Evolutionary conservation across 768 basidiomycete species (phyloP), one percentile per base, ranked within the genome.

Genomic region (Mrakia gelida): DNA sequence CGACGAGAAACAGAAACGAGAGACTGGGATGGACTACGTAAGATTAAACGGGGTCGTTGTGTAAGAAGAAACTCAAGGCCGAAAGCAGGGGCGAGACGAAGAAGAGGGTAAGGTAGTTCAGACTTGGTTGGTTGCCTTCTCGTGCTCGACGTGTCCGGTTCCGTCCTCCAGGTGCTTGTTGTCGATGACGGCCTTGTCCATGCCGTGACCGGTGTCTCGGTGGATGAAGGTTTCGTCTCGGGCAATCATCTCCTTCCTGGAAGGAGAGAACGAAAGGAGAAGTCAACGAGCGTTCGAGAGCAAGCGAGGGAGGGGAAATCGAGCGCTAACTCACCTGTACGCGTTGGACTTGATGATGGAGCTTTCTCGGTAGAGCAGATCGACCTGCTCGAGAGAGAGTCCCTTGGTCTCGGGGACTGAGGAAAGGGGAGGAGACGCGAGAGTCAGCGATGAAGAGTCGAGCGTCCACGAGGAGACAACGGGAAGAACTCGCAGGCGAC

Each of bases 371-470:
- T 78, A 80, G 63, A 80, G 80, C 38, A 80, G 75, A 54, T 80
- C 80, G 74, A 77, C 77, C 71, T 80, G 80, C 75, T 80, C 80
- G 75, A 80, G 80, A 21, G 80, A 80, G 34, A 80, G 80, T 26
- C 77, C 78, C 78, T 79, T 79, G 26, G 78, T 79, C 63, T 79
- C 78, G 41, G 92, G 92, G 76, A 94, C 85, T 70, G 68, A 26
- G 38, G 68, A 26, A 21, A 26, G 67, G 9, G 38, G 6, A 70
- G 67, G 34, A 70, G 38, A 34, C 16, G n/a, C 38, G 11, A 4
- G 41, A n/a, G 26, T 56, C 54, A 56, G 54, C 16, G 54, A 56
- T 10, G 54, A n/a, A 8, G 54, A 23, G n/a, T n/a, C n/a, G n/a
- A n/a, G n/a, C n/a, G n/a, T n/a, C 16, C 10, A 2, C 7, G 54